Evolutionary conservation across 225 moss, liverwort and hornwort species (phyloP), one percentile per base, ranked within the genome.

Genomic region (Neckera pumila): DNA sequence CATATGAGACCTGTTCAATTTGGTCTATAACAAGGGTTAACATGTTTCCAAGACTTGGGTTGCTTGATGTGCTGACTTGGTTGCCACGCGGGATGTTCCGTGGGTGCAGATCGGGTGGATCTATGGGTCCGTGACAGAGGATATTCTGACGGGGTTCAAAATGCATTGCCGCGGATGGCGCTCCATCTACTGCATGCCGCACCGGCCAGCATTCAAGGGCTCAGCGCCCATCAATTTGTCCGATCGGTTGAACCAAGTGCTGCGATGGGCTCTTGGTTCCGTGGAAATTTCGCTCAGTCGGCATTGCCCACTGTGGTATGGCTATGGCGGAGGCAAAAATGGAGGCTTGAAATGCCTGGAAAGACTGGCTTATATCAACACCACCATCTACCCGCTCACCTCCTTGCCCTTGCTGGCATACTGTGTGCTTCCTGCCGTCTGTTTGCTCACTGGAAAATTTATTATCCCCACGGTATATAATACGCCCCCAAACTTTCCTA

Each of bases 131-230:
- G 96, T 97, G 66, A 97, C 97, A 20, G 97, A 97, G 92, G 97
- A 97, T 84, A 97, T 96, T 92, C 78, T 97, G 49, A 97, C 97
- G n/a, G 97, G 97, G 0, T 97, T 97, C 88, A 97, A 96, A 79
- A 97, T 97, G 97, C 97, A 97, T 36, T 95, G 95, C 59, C 93
- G 97, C 59, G 97, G 97, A 5, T 97, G 97, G 97, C 96, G 97
- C 49, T 97, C 97, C 31, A 93, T 97, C 62, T 97, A 97, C 87
- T 97, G 97, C 87, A 96, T 97, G 97, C 97, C 97, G 2, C 89
- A 84, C 51, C 91, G 92, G 25, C 93, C 96, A n/a, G 97, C 97
- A 7, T 97, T 97, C 88, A 97, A 97, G 92, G 97, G 97, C 13
- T 96, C 97, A 25, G 97, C 92, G 7, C 92, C 92, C 45, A 92